Conservation (phyloP, 2,329 filamentous ascomycete genomes). For the Graphiopsis chlorocephala region DNA sequence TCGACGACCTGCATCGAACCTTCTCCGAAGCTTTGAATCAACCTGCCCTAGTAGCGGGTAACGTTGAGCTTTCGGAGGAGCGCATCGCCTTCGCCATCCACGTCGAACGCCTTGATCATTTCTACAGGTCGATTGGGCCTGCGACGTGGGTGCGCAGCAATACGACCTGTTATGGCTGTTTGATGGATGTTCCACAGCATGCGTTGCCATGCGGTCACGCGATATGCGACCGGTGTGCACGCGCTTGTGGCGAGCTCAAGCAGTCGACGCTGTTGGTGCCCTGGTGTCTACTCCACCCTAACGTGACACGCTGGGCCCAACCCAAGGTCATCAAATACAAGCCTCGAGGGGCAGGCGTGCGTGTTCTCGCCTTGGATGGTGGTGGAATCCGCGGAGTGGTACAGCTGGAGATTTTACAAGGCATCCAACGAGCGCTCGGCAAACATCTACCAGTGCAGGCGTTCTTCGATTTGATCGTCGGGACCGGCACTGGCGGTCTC, state of each 20-base stretch:
- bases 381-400: conserved; percentile 49
- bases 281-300: conserved; percentile 37
- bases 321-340: conserved; percentile 31
- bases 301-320: conserved; percentile 35
- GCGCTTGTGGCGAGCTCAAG: conserved; percentile 27
- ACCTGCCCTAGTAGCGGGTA: conserved; percentile 26
- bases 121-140: conserved; percentile 42
- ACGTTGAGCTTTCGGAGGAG: conserved; percentile 31
- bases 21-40: conserved; percentile 34
- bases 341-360: conserved; percentile 28
- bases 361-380: conserved; percentile 28
- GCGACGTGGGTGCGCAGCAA: conserved; percentile 32
- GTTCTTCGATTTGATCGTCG: conserved; percentile 52
- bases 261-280: conserved; percentile 17
- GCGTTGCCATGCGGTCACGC: conserved; percentile 44
- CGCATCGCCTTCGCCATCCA: conserved; percentile 31
- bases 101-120: conserved; percentile 33
- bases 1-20: conserved; percentile 29
- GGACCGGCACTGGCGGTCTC: conserved; percentile 43
- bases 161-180: conserved; percentile 43
- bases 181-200: conserved; percentile 40
- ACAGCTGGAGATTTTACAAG: conserved; percentile 42
- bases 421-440: conserved; percentile 41
- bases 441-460: conserved; percentile 37
- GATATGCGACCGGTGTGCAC: conserved; percentile 39